phyloP scores from a whole-genome alignment of 768 basidiomycete species.

The Nidularia sp. region DNA sequence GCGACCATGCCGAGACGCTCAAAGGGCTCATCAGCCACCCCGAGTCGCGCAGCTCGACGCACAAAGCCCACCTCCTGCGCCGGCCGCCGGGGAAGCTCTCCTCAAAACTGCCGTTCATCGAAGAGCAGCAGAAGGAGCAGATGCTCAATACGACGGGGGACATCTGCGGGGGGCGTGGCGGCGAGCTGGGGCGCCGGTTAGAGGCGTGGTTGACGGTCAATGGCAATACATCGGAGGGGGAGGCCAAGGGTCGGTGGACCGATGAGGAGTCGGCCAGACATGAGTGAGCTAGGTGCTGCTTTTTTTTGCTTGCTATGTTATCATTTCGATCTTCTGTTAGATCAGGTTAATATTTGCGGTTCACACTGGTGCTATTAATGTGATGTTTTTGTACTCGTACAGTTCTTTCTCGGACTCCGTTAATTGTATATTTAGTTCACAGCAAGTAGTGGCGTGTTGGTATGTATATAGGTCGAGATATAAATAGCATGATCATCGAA shows the following conservation, averaged over 20 bases:
- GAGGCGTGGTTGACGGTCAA: conserved; percentile 68
- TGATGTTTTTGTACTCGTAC: background rate
- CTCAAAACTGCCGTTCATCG: conserved; percentile 47
- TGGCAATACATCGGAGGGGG: conserved; percentile 19
- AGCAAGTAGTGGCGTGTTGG: no score
- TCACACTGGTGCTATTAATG: background rate
- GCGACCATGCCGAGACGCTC: conserved; percentile 5
- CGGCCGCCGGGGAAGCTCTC: conserved; percentile 22
- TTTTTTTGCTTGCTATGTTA: background rate
- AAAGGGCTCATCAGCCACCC: conserved; percentile 16
- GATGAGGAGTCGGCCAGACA: background rate
- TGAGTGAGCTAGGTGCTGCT: background rate
- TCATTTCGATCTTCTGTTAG: background rate
- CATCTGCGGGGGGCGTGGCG: conserved; percentile 75
- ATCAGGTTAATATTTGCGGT: background rate
- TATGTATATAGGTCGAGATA: no score
- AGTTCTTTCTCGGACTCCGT: background rate
- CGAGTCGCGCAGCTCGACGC: conserved; percentile 2
- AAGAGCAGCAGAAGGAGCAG: conserved; percentile 66
- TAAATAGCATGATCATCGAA: no score
- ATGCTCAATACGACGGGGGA: conserved; percentile 70
- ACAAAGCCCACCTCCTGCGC: background rate
- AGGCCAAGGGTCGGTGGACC: conserved; percentile 1
- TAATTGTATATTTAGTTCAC: background rate
- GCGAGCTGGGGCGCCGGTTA: conserved; percentile 69